phyloP scores from a whole-genome alignment of 2,329 filamentous ascomycete genomes.

The Colletotrichum ledebouriae region DNA sequence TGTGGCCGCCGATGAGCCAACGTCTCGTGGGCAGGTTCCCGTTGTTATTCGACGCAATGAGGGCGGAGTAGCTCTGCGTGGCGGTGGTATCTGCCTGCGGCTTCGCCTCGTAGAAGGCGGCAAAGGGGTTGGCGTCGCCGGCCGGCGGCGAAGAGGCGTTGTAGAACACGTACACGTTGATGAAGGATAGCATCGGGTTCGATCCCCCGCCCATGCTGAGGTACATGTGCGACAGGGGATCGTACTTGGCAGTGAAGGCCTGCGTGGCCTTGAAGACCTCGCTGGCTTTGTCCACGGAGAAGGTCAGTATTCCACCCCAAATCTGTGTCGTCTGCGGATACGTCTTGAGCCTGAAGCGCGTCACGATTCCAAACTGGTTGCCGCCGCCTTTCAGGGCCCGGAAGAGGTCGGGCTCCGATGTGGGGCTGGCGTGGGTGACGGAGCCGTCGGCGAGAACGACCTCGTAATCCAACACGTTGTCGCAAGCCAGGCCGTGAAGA shows the following conservation, averaged over 20 bases:
- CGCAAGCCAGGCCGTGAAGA: slow-evolving; percentile 64
- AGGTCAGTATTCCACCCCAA: not conserved
- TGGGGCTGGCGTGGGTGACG: slow-evolving; percentile 56
- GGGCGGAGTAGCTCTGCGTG: not conserved
- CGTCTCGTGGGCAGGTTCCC: not conserved
- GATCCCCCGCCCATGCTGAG: slow-evolving; percentile 7
- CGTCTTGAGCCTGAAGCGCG: slow-evolving; percentile 8
- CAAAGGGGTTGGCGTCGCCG: not conserved
- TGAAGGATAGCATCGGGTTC: slow-evolving; percentile 2
- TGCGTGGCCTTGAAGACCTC: slow-evolving; percentile 2
- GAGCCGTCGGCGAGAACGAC: slow-evolving; percentile 61
- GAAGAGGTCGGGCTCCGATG: slow-evolving; percentile 6
- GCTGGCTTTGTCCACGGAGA: slow-evolving; percentile 9
- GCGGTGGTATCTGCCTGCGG: not conserved
- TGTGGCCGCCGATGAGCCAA: not conserved
- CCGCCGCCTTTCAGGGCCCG: slow-evolving; percentile 26
- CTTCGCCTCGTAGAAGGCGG: slow-evolving; percentile 4
- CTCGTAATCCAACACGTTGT: slow-evolving; percentile 60
- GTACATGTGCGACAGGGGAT: slow-evolving; percentile 9
- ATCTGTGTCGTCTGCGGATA: not conserved
- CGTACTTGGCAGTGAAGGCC: slow-evolving; percentile 13
- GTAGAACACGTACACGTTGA: slow-evolving; percentile 17
- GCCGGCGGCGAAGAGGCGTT: not conserved
- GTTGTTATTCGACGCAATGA: slow-evolving; percentile 1
- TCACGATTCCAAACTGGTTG: slow-evolving; percentile 18